phyloP scores from a whole-genome alignment of 257 asterid species.

The Rauvolfia tetraphylla region DNA sequence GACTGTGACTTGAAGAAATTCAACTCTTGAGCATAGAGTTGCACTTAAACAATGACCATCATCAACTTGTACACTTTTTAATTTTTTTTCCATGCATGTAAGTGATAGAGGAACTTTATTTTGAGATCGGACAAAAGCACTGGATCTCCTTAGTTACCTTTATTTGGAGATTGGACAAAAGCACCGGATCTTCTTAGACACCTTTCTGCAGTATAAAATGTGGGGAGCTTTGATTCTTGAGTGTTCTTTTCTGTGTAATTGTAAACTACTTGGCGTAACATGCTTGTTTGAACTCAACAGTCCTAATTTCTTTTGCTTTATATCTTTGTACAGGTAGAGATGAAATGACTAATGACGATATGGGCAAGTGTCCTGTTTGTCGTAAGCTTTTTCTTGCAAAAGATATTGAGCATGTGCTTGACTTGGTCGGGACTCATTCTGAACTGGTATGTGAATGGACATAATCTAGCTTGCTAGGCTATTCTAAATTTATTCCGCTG shows the following conservation, averaged over 20 bases:
- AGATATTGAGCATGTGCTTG: constrained; percentile 76
- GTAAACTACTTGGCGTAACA: constrained; percentile 1
- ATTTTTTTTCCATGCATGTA: neutral
- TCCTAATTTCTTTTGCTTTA: neutral
- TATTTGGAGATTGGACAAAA: neutral
- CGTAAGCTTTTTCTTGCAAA: constrained; percentile 72
- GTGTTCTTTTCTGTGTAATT: neutral
- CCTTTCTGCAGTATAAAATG: neutral
- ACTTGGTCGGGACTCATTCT: constrained; percentile 57
- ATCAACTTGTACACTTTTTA: neutral
- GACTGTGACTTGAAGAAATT: neutral
- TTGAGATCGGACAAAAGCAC: neutral
- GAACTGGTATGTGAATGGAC: constrained; percentile 41
- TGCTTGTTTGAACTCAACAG: neutral
- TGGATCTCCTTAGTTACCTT: neutral
- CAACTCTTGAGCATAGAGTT: neutral
- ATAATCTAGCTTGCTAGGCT: neutral
- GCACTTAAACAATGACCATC: neutral
- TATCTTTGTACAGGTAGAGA: constrained; percentile 36
- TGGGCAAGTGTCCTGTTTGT: constrained; percentile 76
- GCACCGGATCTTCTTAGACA: neutral
- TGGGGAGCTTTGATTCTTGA: neutral
- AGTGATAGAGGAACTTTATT: neutral
- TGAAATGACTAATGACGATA: constrained; percentile 44
- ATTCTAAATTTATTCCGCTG: neutral